A percentile compares a stretch with the other conserved stretches of the same genome.
These are phyloP conservation scores for Boletellus ananiceps DNA, from an alignment of 768 basidiomycete genomes.

Conservation along the genomic window DNA sequence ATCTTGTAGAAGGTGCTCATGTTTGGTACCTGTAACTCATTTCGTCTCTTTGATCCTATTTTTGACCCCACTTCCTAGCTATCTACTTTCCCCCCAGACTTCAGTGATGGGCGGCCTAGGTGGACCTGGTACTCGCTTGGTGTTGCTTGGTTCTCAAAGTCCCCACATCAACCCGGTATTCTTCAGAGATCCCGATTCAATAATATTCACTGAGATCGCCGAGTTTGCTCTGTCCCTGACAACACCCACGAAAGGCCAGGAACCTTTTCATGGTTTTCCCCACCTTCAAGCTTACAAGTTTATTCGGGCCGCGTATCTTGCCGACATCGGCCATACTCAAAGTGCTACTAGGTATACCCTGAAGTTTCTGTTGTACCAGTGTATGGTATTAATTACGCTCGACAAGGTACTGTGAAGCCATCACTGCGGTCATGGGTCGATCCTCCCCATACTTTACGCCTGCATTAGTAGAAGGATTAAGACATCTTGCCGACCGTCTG, in stretches of 20 bases:
- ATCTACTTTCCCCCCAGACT: slow-evolving; percentile 81
- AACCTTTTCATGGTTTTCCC: slow-evolving; percentile 74
- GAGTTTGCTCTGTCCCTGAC: slow-evolving; percentile 86
- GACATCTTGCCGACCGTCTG: slow-evolving; percentile 74
- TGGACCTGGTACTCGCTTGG: slow-evolving; percentile 59
- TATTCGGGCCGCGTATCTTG: slow-evolving; percentile 66
- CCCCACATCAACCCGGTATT: slow-evolving; percentile 49
- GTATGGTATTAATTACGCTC: slow-evolving; percentile 1
- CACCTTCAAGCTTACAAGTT: slow-evolving; percentile 88
- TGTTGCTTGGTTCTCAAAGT: slow-evolving; percentile 66
- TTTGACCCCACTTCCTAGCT: slow-evolving; percentile 42
- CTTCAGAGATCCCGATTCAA: slow-evolving; percentile 63
- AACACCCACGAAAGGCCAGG: slow-evolving; percentile 77
- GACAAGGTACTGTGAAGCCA: slow-evolving; percentile 93
- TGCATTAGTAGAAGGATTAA: slow-evolving; percentile 67
- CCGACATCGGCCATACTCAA: slow-evolving; percentile 77
- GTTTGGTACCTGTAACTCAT: slow-evolving; percentile 56
- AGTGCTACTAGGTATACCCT: slow-evolving; percentile 64
- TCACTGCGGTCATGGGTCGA: slow-evolving; percentile 60
- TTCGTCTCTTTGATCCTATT: neutral
- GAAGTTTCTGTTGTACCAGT: neutral
- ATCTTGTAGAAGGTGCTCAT: slow-evolving; percentile 84
- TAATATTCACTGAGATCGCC: slow-evolving; percentile 83
- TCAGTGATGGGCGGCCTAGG: slow-evolving; percentile 70
- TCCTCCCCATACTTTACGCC: slow-evolving; percentile 64